Conservation (phyloP, 495 filamentous ascomycete genomes). For the Evernia prunastri region DNA sequence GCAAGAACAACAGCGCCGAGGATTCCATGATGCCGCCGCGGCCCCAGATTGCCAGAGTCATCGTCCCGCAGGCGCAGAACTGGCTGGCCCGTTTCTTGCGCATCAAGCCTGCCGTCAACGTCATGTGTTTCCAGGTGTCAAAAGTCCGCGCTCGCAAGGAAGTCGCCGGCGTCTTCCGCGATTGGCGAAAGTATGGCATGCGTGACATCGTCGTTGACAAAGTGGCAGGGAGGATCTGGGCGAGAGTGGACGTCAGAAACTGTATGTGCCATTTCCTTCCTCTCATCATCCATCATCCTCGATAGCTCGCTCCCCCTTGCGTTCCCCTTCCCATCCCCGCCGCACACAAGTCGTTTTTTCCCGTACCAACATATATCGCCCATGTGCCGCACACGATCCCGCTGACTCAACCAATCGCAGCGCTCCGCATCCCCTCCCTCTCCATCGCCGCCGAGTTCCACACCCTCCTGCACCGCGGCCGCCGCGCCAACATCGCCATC, state of each 20-base stretch:
- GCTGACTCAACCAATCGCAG: conserved; percentile 35
- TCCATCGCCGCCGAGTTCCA: conserved; percentile 77
- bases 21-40: conserved; percentile 8
- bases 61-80: conserved; percentile 56
- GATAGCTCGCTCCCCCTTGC: conserved; percentile 7
- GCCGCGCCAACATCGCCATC: conserved; percentile 61
- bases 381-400: not conserved
- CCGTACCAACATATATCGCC: not conserved
- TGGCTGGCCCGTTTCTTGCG: conserved; percentile 86
- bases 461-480: conserved; percentile 72
- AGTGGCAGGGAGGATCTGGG: conserved; percentile 64
- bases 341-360: not conserved
- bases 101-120: conserved; percentile 70
- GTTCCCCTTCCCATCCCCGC: not conserved
- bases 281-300: conserved; percentile 11
- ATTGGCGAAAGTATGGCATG: conserved; percentile 77
- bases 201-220: conserved; percentile 68
- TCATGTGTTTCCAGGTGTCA: conserved; percentile 65
- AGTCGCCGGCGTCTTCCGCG: conserved; percentile 60
- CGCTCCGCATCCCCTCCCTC: conserved; percentile 68
- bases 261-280: conserved; percentile 50
- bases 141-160: conserved; percentile 67
- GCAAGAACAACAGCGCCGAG: conserved; percentile 12
- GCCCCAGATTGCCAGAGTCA: not conserved
- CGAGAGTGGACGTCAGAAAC: conserved; percentile 65